Base-by-base conservation (phyloP, 352 stramenopile species). In the Phytophthora multivora region DNA sequence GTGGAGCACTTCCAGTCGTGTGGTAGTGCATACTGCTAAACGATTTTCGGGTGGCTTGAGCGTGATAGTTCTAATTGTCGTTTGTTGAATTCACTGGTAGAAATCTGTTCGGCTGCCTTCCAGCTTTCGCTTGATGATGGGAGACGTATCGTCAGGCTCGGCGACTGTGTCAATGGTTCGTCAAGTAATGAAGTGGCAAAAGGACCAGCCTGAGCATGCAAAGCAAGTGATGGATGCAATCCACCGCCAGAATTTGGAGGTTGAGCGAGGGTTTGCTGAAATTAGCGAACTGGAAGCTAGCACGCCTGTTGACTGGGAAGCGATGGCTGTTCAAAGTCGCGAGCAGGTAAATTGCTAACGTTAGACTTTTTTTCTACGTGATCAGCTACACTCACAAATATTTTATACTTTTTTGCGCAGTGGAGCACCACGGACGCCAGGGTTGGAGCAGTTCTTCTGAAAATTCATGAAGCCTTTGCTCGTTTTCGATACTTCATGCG, bases 121-220 rank as follows among this genome's bases (percentile, higher is more conserved):
- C 19, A 76, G 75, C 26, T 82, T 98, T 19, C 75, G 96, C 52
- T 69, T 99, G 54, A 67, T 99, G 38, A 97, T 99, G 85, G 97
- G 96, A 26, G 97, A 99, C 71, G 91, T 99, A 11, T 96, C 88
- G 15, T 96, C 94, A 13, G 97, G 97, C 38, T 98, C 92, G 2
- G 91, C 82, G 2, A 93, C 86, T 4, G 86, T 95, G 23, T 95
- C 86, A 2, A 92, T 95, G 86, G 86, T 91, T 39, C 79, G 73
- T 5, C 68, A 92, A 54, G 79, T 98, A 19, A 53, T 72, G n/a
- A 66, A 63, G 31, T 79, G 68, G 81, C 69, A 82, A 67, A 52
- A 71, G 38, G 36, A 70, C 6, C 60, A 81, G 10, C 69, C 70
- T 3, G 56, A 67, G 13, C 38, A 81, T 6, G 69, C 79, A 0